phyloP scores from a whole-genome alignment of 164 flowering plant species.

The Magnolia kwangsiensis region DNA sequence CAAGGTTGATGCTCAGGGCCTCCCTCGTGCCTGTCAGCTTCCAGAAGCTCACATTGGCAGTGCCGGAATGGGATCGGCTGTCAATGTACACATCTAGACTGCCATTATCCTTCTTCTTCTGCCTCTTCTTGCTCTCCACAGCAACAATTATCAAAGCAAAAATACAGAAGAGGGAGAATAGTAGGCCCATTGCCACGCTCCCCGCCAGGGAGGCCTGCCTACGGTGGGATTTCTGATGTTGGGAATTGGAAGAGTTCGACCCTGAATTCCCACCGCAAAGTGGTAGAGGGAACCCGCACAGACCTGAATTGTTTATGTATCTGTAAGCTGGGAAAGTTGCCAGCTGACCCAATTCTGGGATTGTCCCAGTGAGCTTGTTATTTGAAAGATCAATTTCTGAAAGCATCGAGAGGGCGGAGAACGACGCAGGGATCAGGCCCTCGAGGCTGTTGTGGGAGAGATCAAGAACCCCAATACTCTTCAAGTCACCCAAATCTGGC shows the following conservation, averaged over 20 bases:
- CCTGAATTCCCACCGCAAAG: slow-evolving; percentile 34
- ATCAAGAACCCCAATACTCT: slow-evolving; percentile 61
- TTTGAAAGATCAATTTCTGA: slow-evolving; percentile 72
- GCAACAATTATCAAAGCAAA: slow-evolving; percentile 59
- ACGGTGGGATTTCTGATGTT: slow-evolving; percentile 48
- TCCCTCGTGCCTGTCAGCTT: slow-evolving; percentile 67
- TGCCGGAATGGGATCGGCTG: slow-evolving; percentile 56
- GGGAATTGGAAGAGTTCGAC: slow-evolving; percentile 16
- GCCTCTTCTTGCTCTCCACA: slow-evolving; percentile 65
- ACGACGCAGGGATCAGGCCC: slow-evolving; percentile 63
- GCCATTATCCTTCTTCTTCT: slow-evolving; percentile 46
- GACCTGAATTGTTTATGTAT: slow-evolving; percentile 69
- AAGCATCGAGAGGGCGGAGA: slow-evolving; percentile 52
- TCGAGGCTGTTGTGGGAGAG: slow-evolving; percentile 66
- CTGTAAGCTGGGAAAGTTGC: slow-evolving; percentile 53
- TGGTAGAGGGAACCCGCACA: slow-evolving; percentile 82
- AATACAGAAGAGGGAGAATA: slow-evolving; percentile 75
- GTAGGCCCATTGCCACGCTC: slow-evolving; percentile 83
- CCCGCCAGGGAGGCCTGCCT: slow-evolving; percentile 71
- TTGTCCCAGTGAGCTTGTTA: slow-evolving; percentile 65
- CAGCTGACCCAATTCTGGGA: slow-evolving; percentile 73
- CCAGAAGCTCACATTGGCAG: slow-evolving; percentile 48
- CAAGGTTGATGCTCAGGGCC: slow-evolving; percentile 82
- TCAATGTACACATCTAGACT: slow-evolving; percentile 50
- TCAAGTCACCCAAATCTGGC: slow-evolving; percentile 53